Evolutionary conservation across 306 rosid genomes (phyloP).

Genomic region (Medicago ruthenica): DNA sequence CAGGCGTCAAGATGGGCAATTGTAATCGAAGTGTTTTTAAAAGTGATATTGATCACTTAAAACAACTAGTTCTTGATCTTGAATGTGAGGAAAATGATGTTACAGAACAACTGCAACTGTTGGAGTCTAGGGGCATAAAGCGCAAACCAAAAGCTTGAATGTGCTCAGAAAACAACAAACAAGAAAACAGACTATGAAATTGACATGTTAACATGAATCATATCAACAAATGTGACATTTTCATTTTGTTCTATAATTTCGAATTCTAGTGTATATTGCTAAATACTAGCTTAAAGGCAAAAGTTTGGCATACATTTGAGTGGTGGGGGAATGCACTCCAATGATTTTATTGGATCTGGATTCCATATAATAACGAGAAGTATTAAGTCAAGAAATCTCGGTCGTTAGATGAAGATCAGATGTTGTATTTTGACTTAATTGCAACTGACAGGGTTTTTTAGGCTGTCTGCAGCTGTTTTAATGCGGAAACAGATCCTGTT

Average conservation of each 20-base stretch:
- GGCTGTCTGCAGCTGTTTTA: too few relatives aligned
- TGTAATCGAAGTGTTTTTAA: background rate
- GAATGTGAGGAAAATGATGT: background rate
- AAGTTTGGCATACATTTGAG: background rate
- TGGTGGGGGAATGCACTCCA: too few relatives aligned
- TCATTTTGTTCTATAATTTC: constrained; percentile 13
- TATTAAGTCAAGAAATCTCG: background rate
- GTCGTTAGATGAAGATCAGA: background rate
- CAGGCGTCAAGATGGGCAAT: too few relatives aligned
- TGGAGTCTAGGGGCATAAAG: too few relatives aligned
- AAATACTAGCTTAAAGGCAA: background rate
- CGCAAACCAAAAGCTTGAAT: too few relatives aligned
- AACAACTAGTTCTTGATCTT: background rate
- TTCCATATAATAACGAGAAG: background rate
- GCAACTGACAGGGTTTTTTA: background rate
- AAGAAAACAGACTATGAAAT: too few relatives aligned
- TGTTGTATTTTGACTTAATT: background rate
- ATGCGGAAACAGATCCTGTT: too few relatives aligned
- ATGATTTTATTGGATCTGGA: too few relatives aligned
- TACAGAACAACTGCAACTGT: too few relatives aligned
- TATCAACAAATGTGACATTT: constrained; percentile 10
- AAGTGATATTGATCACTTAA: background rate
- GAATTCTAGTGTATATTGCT: background rate
- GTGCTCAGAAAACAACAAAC: constrained; percentile 20
- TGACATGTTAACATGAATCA: background rate